A percentile compares a stretch with the other conserved stretches of the same genome.
Conservation (phyloP, 371 early-diverging fungal species). For the Mucor racemosus region DNA sequence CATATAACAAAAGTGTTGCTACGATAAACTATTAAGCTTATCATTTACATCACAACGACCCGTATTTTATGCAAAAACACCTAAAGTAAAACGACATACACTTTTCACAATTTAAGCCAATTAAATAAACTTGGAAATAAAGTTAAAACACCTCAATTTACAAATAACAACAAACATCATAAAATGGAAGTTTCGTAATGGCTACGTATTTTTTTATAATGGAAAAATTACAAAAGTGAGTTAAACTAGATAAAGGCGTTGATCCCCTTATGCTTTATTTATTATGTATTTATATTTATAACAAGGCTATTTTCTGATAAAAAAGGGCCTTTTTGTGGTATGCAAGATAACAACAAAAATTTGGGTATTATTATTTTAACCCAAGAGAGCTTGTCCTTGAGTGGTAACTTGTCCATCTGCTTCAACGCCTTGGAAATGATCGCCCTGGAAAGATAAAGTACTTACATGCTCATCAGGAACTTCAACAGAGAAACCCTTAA, state of each 20-base stretch:
- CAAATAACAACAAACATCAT: too few relatives aligned
- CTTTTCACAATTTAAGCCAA: too few relatives aligned
- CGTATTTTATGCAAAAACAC: too few relatives aligned
- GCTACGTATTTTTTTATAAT: not conserved
- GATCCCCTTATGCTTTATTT: not conserved
- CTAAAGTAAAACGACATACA: too few relatives aligned
- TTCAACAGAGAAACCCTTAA: constrained; percentile 54
- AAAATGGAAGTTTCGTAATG: not conserved
- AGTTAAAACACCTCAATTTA: too few relatives aligned
- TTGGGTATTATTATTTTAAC: not conserved
- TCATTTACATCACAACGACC: too few relatives aligned
- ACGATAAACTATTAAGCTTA: too few relatives aligned
- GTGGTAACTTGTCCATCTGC: constrained; percentile 61
- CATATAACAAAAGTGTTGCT: too few relatives aligned
- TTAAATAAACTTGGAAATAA: too few relatives aligned
- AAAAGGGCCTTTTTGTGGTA: not conserved
- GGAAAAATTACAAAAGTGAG: not conserved
- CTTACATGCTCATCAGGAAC: constrained; percentile 46
- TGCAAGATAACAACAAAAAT: not conserved
- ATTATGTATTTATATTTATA: constrained; percentile 1
- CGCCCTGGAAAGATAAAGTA: constrained; percentile 34
- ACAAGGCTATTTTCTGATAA: not conserved
- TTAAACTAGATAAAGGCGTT: not conserved
- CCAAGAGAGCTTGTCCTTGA: constrained; percentile 36
- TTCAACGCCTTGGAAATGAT: constrained; percentile 50